phyloP scores from a whole-genome alignment of 257 asterid species.

The Solanum rostratum region DNA sequence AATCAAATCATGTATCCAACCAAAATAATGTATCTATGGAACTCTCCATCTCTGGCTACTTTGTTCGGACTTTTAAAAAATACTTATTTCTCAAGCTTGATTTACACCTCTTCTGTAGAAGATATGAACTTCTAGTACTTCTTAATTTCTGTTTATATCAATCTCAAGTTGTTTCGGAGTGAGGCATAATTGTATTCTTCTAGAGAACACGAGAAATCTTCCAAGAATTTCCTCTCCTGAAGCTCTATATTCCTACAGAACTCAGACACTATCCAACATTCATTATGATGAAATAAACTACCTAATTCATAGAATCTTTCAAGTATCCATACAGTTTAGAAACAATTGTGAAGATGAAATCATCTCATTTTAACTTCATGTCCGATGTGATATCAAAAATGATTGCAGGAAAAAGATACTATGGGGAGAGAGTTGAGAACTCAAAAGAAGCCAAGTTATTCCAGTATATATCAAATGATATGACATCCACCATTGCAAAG shows the following conservation, averaged over 20 bases:
- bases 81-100: no score
- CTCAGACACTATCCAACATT: conserved; percentile 20
- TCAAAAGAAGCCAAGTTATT: conserved; percentile 13
- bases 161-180: no score
- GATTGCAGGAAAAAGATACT: conserved; percentile 47
- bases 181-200: no score
- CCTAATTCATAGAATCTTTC: conserved; percentile 16
- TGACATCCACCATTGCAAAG: background rate
- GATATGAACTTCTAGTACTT: no score
- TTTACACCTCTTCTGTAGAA: no score
- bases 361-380: conserved; percentile 25
- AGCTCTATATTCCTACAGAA: conserved; percentile 27
- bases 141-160: no score
- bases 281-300: conserved; percentile 28
- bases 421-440: conserved; percentile 12
- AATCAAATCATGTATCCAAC: no score
- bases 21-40: no score
- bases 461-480: conserved; percentile 12
- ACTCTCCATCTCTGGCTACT: no score
- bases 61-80: no score
- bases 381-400: conserved; percentile 38
- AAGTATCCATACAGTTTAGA: background rate
- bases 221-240: conserved; percentile 36
- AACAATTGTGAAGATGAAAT: conserved; percentile 20
- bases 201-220: conserved; percentile 27